Base-by-base conservation (phyloP, 2,329 filamentous ascomycete species). In the Aspergillus pseudoglaucus region DNA sequence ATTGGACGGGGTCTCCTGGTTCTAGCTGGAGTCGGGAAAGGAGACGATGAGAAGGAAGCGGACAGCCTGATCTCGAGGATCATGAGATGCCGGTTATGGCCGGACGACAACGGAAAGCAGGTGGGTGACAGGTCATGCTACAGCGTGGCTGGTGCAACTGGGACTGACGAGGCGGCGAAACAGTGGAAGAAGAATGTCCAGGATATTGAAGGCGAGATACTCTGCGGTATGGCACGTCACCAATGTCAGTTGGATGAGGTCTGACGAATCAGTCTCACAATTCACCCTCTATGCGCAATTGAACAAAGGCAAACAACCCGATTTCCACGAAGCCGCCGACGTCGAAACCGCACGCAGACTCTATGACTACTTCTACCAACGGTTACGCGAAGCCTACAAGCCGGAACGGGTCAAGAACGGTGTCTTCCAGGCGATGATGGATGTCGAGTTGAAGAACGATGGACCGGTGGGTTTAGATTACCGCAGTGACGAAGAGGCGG, bases 371-470 rank as follows among this genome's bases (percentile, higher is more conserved):
- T 97, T 98, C 72, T 82, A 90, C 58, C 73, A 80, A 44, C 87
- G 86, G 58, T 82, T 97, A 38, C 79, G 83, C 58, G 76, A 83
- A 46, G 77, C 82, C 2, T 95, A 97, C 66, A 68, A 74, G 4
- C 68, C 79, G 6, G 87, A 89, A 7, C 84, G 78, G 54, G 90
- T 98, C 49, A 90, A 95, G 65, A 85, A 98, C 65, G 93, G 94
- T n/a, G 83, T 91, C 25, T 98, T 98, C 67, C 91, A 95, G 64
- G 93, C 93, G 44, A 96, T 95, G 90, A 98, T 98, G 93, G 86
- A 97, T 63, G 91, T 98, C 49, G 86, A 87, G 43, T 71, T 96
- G 25, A 83, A 96, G 44, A 97, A 97, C 57, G 91, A 97, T 61
- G 81, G 82, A 61, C 82, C 82, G 72, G 81, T 84, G 79, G 75